Evolutionary conservation across 2,329 filamentous ascomycete genomes (phyloP).

Genomic region (Bipolaris cookei): DNA sequence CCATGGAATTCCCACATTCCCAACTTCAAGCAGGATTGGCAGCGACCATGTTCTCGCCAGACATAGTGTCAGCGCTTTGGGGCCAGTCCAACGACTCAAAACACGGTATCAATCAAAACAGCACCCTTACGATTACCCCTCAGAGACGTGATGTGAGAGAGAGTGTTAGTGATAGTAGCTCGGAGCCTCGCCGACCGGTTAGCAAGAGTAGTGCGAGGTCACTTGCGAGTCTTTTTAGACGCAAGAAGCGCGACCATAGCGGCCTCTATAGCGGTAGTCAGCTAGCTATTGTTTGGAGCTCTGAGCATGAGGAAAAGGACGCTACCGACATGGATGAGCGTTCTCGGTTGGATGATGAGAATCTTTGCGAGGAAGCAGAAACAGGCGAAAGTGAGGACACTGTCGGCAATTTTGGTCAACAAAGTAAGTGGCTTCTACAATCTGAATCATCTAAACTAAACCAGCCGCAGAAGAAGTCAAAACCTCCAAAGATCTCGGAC

Average conservation of each 20-base stretch:
- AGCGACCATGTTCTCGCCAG: constrained; percentile 8
- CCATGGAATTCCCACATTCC: constrained; percentile 14
- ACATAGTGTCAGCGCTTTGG: constrained; percentile 4
- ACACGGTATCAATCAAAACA: neutral
- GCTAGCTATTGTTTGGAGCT: neutral
- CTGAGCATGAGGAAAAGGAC: neutral
- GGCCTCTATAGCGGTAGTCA: neutral
- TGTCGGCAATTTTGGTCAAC: neutral
- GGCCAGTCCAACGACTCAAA: neutral
- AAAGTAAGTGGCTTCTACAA: neutral
- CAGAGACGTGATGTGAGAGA: neutral
- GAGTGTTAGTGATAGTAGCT: neutral
- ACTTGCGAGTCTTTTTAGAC: constrained; percentile 4
- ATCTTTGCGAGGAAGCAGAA: neutral
- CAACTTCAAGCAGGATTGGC: constrained; percentile 7
- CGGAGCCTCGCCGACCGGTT: neutral
- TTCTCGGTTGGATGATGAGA: neutral
- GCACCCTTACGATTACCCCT: neutral
- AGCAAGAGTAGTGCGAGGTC: constrained; percentile 7
- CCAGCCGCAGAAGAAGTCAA: neutral
- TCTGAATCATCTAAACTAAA: neutral
- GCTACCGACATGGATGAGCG: neutral
- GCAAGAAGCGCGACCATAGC: neutral
- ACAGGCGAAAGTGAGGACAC: neutral
- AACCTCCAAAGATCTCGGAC: neutral